These are phyloP conservation scores for Neurospora cerealis DNA, from an alignment of 495 filamentous ascomycete species.

Conservation along the genomic window DNA sequence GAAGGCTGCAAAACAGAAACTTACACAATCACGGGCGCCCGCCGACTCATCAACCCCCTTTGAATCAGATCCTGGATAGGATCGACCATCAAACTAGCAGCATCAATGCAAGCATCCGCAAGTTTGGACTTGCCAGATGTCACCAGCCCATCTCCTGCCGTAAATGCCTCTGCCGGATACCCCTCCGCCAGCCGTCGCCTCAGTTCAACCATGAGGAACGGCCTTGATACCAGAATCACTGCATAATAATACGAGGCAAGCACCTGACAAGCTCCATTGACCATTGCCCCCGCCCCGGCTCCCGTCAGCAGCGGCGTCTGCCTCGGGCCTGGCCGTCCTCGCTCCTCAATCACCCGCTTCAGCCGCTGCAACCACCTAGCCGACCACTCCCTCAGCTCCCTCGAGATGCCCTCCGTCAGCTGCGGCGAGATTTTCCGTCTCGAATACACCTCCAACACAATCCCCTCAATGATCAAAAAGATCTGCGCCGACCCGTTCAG, in stretches of 20 bases:
- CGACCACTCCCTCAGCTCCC: slow-evolving; percentile 36
- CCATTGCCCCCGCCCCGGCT: neutral
- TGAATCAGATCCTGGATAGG: slow-evolving; percentile 25
- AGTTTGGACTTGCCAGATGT: slow-evolving; percentile 27
- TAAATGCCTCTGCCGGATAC: neutral
- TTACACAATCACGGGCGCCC: slow-evolving; percentile 34
- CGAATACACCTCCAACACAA: slow-evolving; percentile 34
- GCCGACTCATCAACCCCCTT: slow-evolving; percentile 19
- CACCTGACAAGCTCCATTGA: slow-evolving; percentile 32
- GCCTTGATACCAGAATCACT: slow-evolving; percentile 35
- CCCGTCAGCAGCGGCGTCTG: neutral
- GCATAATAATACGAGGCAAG: slow-evolving; percentile 37
- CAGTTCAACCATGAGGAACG: slow-evolving; percentile 39
- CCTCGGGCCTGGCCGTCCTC: neutral
- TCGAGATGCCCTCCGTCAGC: slow-evolving; percentile 35
- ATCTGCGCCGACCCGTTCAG: slow-evolving; percentile 37
- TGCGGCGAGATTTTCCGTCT: slow-evolving; percentile 35
- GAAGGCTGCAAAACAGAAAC: slow-evolving; percentile 2
- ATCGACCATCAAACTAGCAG: slow-evolving; percentile 36
- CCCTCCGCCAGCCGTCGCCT: slow-evolving; percentile 27
- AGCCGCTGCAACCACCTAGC: slow-evolving; percentile 26
- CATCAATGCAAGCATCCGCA: slow-evolving; percentile 38
- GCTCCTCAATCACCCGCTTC: slow-evolving; percentile 18
- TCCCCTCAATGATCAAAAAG: slow-evolving; percentile 29
- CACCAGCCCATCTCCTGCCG: neutral